Conservation (phyloP, 1,284 basidiomycete genomes). For the Boletus semigastroideus region DNA sequence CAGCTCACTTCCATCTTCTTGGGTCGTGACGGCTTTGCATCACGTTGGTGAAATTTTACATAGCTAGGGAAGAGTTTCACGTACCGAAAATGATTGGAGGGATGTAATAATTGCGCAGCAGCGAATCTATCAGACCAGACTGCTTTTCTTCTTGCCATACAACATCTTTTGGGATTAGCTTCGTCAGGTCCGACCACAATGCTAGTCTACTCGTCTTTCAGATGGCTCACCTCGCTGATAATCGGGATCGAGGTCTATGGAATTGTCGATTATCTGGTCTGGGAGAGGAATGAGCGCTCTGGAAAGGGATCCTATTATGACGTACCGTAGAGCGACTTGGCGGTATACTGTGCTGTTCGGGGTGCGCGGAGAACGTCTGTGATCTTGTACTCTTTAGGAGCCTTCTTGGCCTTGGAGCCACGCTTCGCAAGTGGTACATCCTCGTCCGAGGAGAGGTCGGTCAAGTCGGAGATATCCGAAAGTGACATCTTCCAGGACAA, state of each 20-base stretch:
- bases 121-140: conserved; percentile 51
- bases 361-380: conserved; percentile 40
- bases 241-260: conserved; percentile 50
- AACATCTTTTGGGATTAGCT: conserved; percentile 37
- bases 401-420: conserved; percentile 21
- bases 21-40: conserved; percentile 18
- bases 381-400: conserved; percentile 36
- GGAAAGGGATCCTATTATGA: background rate
- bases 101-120: conserved; percentile 56
- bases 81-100: conserved; percentile 53
- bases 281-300: background rate
- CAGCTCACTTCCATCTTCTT: conserved; percentile 44
- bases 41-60: background rate
- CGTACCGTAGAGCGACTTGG: conserved; percentile 46
- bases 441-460: conserved; percentile 43
- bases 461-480: conserved; percentile 43
- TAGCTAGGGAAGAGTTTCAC: conserved; percentile 8
- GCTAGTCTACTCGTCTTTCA: background rate
- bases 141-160: conserved; percentile 50
- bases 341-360: conserved; percentile 44
- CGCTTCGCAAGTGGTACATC: conserved; percentile 30
- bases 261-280: conserved; percentile 49
- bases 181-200: conserved; percentile 3
- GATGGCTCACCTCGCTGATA: conserved; percentile 48
- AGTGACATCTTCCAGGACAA: conserved; percentile 28